A percentile compares a stretch with the other conserved stretches of the same genome.
Evolutionary conservation across 2,329 filamentous ascomycete genomes (phyloP).

Genomic region (Fusarium marasasianum): DNA sequence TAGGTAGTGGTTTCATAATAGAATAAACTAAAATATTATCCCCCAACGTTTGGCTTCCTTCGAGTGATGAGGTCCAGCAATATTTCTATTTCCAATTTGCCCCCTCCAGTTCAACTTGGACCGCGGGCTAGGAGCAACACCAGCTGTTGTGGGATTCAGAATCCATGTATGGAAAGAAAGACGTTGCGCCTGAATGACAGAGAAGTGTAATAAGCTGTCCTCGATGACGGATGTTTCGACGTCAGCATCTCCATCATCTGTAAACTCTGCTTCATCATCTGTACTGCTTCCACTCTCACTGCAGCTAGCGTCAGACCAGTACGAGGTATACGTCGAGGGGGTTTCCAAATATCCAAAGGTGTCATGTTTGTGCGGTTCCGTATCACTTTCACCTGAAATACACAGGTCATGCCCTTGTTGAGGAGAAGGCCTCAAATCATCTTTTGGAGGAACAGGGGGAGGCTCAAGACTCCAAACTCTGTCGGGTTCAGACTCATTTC

Average conservation of each 20-base stretch:
- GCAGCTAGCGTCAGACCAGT: background rate
- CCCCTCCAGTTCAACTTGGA: background rate
- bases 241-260: background rate
- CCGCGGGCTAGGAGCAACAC: no score
- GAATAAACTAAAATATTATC: background rate
- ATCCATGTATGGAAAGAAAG: background rate
- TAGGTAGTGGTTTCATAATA: background rate
- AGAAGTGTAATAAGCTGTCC: background rate
- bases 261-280: background rate
- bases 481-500: background rate
- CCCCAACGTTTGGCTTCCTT: background rate
- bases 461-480: background rate
- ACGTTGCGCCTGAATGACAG: background rate
- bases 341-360: background rate
- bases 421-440: background rate
- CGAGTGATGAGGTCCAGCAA: background rate
- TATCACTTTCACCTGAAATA: background rate
- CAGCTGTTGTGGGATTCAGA: background rate
- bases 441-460: background rate
- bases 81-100: background rate
- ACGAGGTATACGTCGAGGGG: background rate
- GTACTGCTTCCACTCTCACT: background rate
- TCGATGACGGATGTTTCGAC: background rate
- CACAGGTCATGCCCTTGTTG: background rate
- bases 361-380: background rate